Evolutionary conservation across 768 basidiomycete species (phyloP), one percentile per base, ranked within the genome.

Genomic region (Leccinum incarnatum): DNA sequence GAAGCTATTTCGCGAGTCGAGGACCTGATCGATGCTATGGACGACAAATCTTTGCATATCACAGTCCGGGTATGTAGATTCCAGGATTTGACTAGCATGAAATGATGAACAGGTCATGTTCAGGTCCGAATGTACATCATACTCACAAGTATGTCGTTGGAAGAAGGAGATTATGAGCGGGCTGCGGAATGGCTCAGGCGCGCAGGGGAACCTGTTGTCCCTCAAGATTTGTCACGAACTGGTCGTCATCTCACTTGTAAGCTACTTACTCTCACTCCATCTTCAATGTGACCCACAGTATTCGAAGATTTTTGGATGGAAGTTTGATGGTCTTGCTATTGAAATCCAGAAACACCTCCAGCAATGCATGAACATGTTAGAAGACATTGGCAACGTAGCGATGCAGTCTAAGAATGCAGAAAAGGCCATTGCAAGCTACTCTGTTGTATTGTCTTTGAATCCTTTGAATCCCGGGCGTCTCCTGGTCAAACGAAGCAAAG

Each of bases 271-370:
- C 3, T 2, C 5, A 10, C 1, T 17, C 10, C 2, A 7, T 15
- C 7, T 5, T 3, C 15, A 15, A 36, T 2, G 2, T 29, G n/a
- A 54, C 11, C 9, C 21, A 54, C 9, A 6, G 15, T 19, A 1
- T 21, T 56, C 11, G 11, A 27, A 62, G 53, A 46, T 58, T 1
- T 62, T 61, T 21, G 64, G 56, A 2, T 65, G 64, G 63, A n/a
- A 52, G 5, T 58, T 65, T 45, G 59, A 65, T 3, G 17, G 36
- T 7, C 56, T 57, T 6, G 11, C 6, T 2, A 1, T 19, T 11
- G 45, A 30, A 5, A 45, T 57, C n/a, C 47, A 49, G 10, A 1
- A 30, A 2, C 42, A 21, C 0, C 21, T 61, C 21, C 29, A 10
- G 29, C 23, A 34, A 3, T 51, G 54, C 12, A 2, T 45, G 8